Base-by-base conservation (phyloP, 176 grass and related monocot genomes). In the Cocos nucifera region DNA sequence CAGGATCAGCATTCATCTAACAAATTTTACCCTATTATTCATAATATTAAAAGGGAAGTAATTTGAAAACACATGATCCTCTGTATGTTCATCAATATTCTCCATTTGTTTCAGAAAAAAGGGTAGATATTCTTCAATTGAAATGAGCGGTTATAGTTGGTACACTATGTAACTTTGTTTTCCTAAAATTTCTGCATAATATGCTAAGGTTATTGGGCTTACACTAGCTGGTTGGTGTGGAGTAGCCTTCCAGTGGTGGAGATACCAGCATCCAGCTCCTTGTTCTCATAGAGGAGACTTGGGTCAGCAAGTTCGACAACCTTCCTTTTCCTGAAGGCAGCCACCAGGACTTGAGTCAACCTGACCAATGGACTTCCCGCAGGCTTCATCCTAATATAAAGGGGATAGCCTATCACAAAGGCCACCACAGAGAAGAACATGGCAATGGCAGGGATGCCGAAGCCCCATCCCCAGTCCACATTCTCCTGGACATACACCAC, bases 401-500 rank as follows among this genome's bases (percentile, higher is more conserved):
- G 65, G 21, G 65, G 65, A 14, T 57, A 57, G 25, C 65, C 65
- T 15, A 35, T 17, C 23, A 56, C 65, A 12, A 68, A 68, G 27
- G 65, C 65, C 53, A 68, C 53, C 28, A 68, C 65, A 20, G 65
- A 68, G 4, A 68, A 7, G 10, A 25, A 55, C 65, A 68, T 68
- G 53, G 65, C 65, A 0, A 68, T 44, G 15, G 28, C 56, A 18
- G 65, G 65, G 50, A 68, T 56, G 22, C 65, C 65, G 52, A 68
- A 12, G 6, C 65, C 65, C 65, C 65, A 68, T 39, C 65, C 65
- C 65, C 65, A 68, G 3, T 53, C 65, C 28, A 68, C 65, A 68
- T 56, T 68, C 27, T 68, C 65, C 53, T 68, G 65, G 21, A 68
- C 29, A 29, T 68, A 68, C 51, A 68, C 65, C 65, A 68, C 65